phyloP scores from a whole-genome alignment of 2,329 filamentous ascomycete species.

The Xylariaceae sp. region DNA sequence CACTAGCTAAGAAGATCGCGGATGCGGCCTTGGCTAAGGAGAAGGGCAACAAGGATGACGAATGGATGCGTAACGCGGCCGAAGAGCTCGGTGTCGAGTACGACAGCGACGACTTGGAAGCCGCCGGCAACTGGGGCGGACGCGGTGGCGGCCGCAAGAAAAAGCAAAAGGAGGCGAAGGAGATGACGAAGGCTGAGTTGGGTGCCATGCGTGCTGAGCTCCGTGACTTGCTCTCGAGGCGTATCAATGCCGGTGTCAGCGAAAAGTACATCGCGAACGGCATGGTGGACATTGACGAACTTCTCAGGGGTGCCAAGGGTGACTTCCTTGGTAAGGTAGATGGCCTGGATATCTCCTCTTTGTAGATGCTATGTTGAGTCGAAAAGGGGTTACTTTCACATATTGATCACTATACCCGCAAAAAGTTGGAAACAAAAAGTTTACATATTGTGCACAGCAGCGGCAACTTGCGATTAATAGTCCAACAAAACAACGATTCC shows the following conservation, averaged over 20 bases:
- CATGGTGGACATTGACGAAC: slow-evolving; percentile 71
- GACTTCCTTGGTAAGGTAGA: slow-evolving; percentile 57
- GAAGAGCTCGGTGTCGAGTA: slow-evolving; percentile 94
- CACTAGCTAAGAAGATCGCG: slow-evolving; percentile 79
- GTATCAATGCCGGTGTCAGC: slow-evolving; percentile 83
- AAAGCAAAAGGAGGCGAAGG: slow-evolving; percentile 66
- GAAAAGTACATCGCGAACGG: slow-evolving; percentile 81
- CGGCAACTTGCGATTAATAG: not conserved
- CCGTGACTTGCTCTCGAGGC: slow-evolving; percentile 61
- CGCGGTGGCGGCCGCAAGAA: slow-evolving; percentile 67
- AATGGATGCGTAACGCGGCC: slow-evolving; percentile 77
- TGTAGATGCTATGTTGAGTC: slow-evolving; percentile 18
- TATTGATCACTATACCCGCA: too few relatives aligned
- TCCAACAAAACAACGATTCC: too few relatives aligned
- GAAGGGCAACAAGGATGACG: slow-evolving; percentile 75
- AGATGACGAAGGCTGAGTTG: slow-evolving; percentile 68
- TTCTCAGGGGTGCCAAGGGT: slow-evolving; percentile 60
- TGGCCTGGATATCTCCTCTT: slow-evolving; percentile 37
- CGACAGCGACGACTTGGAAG: slow-evolving; percentile 78
- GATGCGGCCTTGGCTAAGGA: slow-evolving; percentile 82
- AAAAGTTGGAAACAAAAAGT: too few relatives aligned
- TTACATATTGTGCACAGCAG: not conserved
- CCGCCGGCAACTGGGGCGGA: slow-evolving; percentile 56
- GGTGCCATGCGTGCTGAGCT: slow-evolving; percentile 65
- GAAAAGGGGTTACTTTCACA: too few relatives aligned